These are phyloP conservation scores for Synchytrium microbalum DNA, from an alignment of 371 early-diverging fungal genomes.

Conservation along the genomic window DNA sequence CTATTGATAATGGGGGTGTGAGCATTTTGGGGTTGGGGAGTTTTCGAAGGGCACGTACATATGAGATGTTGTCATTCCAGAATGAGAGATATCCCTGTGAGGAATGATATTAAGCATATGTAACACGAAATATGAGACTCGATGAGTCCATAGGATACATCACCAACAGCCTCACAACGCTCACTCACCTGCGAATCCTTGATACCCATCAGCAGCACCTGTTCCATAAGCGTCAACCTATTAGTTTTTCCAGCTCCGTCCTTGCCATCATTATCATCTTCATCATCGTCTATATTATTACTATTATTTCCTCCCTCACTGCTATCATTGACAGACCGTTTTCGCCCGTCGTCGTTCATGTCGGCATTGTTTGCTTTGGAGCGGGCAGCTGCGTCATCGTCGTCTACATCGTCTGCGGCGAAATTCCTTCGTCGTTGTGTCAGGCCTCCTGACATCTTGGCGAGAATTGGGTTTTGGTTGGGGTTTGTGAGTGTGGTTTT, in stretches of 20 bases:
- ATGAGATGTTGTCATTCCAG: slow-evolving; percentile 97
- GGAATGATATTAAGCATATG: slow-evolving; percentile 2
- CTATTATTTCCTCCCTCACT: not conserved
- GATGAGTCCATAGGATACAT: too few relatives aligned
- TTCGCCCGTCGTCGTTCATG: slow-evolving; percentile 2
- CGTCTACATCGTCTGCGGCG: slow-evolving; percentile 7
- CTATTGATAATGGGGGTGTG: slow-evolving; percentile 10
- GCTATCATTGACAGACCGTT: slow-evolving; percentile 1
- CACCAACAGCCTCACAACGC: too few relatives aligned
- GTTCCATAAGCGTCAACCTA: slow-evolving; percentile 85
- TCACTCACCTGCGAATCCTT: slow-evolving; percentile 81
- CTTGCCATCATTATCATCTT: slow-evolving; percentile 13
- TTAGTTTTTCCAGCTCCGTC: slow-evolving; percentile 13
- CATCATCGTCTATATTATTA: slow-evolving; percentile 9
- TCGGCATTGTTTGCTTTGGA: not conserved
- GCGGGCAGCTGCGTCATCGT: slow-evolving; percentile 4
- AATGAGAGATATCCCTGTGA: slow-evolving; percentile 86
- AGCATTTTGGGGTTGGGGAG: slow-evolving; percentile 4
- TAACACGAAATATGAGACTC: too few relatives aligned
- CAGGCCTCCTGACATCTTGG: slow-evolving; percentile 12
- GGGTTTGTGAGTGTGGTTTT: too few relatives aligned
- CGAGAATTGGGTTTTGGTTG: not conserved
- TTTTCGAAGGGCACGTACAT: slow-evolving; percentile 39
- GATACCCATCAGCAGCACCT: slow-evolving; percentile 83
- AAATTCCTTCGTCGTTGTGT: slow-evolving; percentile 18